Base-by-base conservation (phyloP, 306 rosid species). In the Crataegus laevigata region DNA sequence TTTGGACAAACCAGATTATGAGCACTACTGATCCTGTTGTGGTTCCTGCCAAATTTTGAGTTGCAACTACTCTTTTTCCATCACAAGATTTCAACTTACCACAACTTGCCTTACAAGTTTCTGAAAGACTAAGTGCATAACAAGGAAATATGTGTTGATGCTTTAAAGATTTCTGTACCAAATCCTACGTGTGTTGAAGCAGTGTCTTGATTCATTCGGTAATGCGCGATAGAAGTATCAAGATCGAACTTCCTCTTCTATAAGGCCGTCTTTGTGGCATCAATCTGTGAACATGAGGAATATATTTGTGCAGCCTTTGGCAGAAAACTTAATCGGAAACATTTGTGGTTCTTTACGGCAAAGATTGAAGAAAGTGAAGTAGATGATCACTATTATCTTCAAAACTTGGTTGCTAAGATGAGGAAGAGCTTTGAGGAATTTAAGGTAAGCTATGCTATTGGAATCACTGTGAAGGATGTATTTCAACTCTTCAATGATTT, bases 171-270 rank as follows among this genome's bases (percentile, higher is more conserved):
- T 71, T 50, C 38, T 52, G 75, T 80, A 13, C 83, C 36, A n/a
- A 65, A 65, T 38, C 78, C 81, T 0, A 70, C 84, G 0, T 10
- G 47, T 6, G 80, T 81, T 14, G 81, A 81, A 57, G 69, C 43
- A 24, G 74, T 81, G 5, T 70, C 84, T 29, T 70, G 28, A 2
- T 74, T 64, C 58, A 71, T 81, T 32, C 72, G 80, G 78, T 66
- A 71, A 52, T 45, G 42, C 43, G 58, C 63, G 5, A 45, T 73
- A 0, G 61, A 40, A 75, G 76, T 80, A n/a, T 21, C 75, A 14
- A 54, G 75, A 71, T 32, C 65, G 34, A 71, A 54, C 51, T 52
- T 28, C 1, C 32, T 30, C 13, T n/a, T 6, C n/a, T 54, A 7
- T 71, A 9, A 71, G 6, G 65, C 75, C 75, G n/a, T 71, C 60